These are phyloP conservation scores for Primulina tabacum DNA, from an alignment of 257 asterid genomes.

Conservation along the genomic window DNA sequence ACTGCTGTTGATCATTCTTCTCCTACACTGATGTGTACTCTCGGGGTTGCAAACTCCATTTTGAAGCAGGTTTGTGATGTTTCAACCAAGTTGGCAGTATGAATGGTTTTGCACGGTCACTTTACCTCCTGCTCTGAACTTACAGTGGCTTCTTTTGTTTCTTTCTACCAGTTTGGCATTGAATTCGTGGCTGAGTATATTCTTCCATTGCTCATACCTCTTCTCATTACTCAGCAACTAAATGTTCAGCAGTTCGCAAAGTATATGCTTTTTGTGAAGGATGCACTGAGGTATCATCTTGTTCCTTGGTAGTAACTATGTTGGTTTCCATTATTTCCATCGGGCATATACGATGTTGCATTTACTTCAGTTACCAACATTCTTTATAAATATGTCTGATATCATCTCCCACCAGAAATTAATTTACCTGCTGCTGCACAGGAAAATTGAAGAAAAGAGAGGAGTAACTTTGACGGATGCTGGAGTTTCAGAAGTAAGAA, in stretches of 20 bases:
- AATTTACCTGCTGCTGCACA: slow-evolving; percentile 27
- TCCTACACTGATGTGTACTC: slow-evolving; percentile 99
- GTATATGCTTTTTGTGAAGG: slow-evolving; percentile 88
- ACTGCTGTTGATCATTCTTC: slow-evolving; percentile 98
- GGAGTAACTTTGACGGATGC: slow-evolving; percentile 78
- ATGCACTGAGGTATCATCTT: slow-evolving; percentile 67
- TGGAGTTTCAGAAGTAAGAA: slow-evolving; percentile 55
- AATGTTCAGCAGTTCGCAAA: slow-evolving; percentile 98
- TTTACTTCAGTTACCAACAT: slow-evolving; percentile 5
- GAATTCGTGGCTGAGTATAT: slow-evolving; percentile 88
- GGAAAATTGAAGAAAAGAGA: slow-evolving; percentile 95
- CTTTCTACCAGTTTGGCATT: slow-evolving; percentile 67
- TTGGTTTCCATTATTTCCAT: not conserved
- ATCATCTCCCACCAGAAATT: slow-evolving; percentile 5
- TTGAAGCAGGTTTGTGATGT: slow-evolving; percentile 69
- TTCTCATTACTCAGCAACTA: slow-evolving; percentile 85
- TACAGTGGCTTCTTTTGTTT: slow-evolving; percentile 25
- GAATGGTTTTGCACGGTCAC: slow-evolving; percentile 10
- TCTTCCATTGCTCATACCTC: slow-evolving; percentile 86
- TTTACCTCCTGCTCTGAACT: slow-evolving; percentile 12
- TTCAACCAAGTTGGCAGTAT: slow-evolving; percentile 11
- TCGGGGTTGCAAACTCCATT: slow-evolving; percentile 85
- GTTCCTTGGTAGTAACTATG: not conserved
- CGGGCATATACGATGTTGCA: not conserved
- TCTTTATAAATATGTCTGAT: not conserved